Evolutionary conservation across 164 flowering plant genomes (phyloP).

Genomic region (Santalum album): DNA sequence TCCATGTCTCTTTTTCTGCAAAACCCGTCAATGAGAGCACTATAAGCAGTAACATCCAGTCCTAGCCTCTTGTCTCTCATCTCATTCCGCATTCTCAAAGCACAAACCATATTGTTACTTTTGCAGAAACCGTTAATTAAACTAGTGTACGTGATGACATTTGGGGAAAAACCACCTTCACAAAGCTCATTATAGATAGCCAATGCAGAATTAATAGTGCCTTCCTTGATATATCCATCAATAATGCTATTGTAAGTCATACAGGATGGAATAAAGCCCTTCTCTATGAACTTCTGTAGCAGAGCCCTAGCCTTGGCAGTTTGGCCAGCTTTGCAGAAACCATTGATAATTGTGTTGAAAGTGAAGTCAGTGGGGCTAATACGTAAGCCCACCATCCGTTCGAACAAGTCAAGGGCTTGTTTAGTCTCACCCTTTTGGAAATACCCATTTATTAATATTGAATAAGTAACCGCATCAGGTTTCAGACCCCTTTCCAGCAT

Average conservation of each 20-base stretch:
- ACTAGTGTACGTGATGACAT: slow-evolving; percentile 51
- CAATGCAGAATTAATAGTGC: slow-evolving; percentile 36
- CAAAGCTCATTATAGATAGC: slow-evolving; percentile 44
- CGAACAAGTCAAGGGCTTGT: slow-evolving; percentile 32
- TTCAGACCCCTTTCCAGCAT: slow-evolving; percentile 36
- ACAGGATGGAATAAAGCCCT: slow-evolving; percentile 42
- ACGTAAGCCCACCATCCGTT: slow-evolving; percentile 35
- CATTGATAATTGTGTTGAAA: slow-evolving; percentile 44
- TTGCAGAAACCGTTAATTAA: slow-evolving; percentile 59
- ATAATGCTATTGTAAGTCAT: slow-evolving; percentile 64
- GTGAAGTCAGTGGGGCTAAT: slow-evolving; percentile 46
- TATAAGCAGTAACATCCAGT: slow-evolving; percentile 43
- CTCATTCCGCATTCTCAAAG: slow-evolving; percentile 42
- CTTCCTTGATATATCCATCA: slow-evolving; percentile 60
- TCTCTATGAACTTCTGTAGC: slow-evolving; percentile 32
- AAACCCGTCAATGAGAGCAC: slow-evolving; percentile 59
- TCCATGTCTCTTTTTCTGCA: slow-evolving; percentile 59
- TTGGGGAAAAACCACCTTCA: slow-evolving; percentile 45
- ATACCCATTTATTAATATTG: slow-evolving; percentile 52
- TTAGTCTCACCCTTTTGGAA: slow-evolving; percentile 42
- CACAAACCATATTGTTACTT: slow-evolving; percentile 41
- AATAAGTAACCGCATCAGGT: slow-evolving; percentile 53
- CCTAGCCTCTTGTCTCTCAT: slow-evolving; percentile 45
- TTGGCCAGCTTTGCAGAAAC: slow-evolving; percentile 57
- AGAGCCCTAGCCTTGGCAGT: slow-evolving; percentile 34